phyloP scores from a whole-genome alignment of 495 filamentous ascomycete genomes.

The Podospora comata region DNA sequence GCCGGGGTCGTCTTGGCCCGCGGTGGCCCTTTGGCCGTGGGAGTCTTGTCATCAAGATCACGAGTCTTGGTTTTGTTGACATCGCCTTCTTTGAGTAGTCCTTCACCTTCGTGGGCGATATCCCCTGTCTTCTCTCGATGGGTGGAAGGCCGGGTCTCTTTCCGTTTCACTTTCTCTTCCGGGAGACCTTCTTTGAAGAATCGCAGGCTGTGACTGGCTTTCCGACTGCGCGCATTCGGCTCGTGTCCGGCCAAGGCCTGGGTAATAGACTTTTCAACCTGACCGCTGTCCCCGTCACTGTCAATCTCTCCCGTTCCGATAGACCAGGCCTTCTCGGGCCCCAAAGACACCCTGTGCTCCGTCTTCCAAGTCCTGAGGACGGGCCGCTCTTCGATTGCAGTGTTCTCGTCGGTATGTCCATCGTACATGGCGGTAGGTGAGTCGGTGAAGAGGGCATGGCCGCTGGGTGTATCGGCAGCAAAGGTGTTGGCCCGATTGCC shows the following conservation, averaged over 20 bases:
- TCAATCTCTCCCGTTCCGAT: constrained; percentile 46
- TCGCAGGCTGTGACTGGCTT: constrained; percentile 87
- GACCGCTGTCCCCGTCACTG: constrained; percentile 40
- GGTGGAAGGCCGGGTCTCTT: constrained; percentile 33
- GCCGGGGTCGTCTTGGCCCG: constrained; percentile 17
- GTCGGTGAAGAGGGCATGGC: constrained; percentile 18
- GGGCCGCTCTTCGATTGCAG: constrained; percentile 34
- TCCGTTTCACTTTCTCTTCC: constrained; percentile 47
- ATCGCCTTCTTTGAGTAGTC: constrained; percentile 10
- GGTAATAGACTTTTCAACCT: constrained; percentile 80
- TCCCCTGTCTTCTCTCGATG: constrained; percentile 32
- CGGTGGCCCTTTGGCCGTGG: constrained; percentile 9
- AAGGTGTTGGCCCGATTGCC: constrained; percentile 14
- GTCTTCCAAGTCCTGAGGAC: constrained; percentile 44
- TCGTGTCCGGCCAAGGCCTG: constrained; percentile 75
- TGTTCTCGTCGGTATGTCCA: constrained; percentile 24
- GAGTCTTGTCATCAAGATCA: constrained; percentile 12
- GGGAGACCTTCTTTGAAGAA: constrained; percentile 89
- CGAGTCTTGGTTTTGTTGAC: not conserved
- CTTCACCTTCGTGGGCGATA: constrained; percentile 15
- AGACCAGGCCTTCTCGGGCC: constrained; percentile 55
- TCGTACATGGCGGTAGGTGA: constrained; percentile 17
- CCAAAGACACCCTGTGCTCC: constrained; percentile 41
- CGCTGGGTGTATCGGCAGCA: constrained; percentile 16
- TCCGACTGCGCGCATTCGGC: constrained; percentile 79